Conservation (phyloP, 345 rosid species). For the Brassica rapa region DNA sequence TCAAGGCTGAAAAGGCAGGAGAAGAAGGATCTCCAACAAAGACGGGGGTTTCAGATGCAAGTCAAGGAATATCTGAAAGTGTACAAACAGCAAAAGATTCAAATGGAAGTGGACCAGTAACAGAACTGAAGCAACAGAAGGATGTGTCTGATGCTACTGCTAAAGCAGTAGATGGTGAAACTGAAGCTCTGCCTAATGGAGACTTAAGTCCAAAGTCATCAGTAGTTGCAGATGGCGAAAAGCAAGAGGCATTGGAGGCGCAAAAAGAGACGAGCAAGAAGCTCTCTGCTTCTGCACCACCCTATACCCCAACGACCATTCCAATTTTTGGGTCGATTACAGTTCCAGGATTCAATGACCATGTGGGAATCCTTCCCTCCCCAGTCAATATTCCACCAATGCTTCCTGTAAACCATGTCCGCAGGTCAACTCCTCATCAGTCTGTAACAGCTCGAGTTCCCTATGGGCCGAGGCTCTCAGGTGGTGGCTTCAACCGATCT, state of each 20-base stretch:
- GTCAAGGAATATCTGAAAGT: slow-evolving; percentile 41
- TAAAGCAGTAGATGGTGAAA: slow-evolving; percentile 42
- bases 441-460: slow-evolving; percentile 96
- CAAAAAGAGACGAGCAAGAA: slow-evolving; percentile 79
- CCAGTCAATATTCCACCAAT: slow-evolving; percentile 83
- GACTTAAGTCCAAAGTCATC: slow-evolving; percentile 41
- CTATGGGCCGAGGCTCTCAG: slow-evolving; percentile 95
- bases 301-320: slow-evolving; percentile 77
- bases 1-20: slow-evolving; percentile 31
- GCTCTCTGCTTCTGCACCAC: slow-evolving; percentile 96
- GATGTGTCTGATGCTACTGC: slow-evolving; percentile 43
- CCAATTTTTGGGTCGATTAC: slow-evolving; percentile 80
- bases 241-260: slow-evolving; percentile 61
- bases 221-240: slow-evolving; percentile 54
- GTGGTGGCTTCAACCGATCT: slow-evolving; percentile 80
- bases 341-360: slow-evolving; percentile 78
- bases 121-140: slow-evolving; percentile 34
- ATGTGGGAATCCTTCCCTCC: slow-evolving; percentile 89
- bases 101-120: slow-evolving; percentile 40
- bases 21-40: slow-evolving; percentile 39
- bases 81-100: slow-evolving; percentile 35
- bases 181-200: slow-evolving; percentile 42
- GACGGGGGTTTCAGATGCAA: slow-evolving; percentile 29
- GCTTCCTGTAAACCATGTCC: slow-evolving; percentile 67
- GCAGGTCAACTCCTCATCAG: slow-evolving; percentile 81